A percentile compares a stretch with the other conserved stretches of the same genome.
These are phyloP conservation scores for Begonia fuchsioides DNA, from an alignment of 306 rosid species.

Conservation along the genomic window DNA sequence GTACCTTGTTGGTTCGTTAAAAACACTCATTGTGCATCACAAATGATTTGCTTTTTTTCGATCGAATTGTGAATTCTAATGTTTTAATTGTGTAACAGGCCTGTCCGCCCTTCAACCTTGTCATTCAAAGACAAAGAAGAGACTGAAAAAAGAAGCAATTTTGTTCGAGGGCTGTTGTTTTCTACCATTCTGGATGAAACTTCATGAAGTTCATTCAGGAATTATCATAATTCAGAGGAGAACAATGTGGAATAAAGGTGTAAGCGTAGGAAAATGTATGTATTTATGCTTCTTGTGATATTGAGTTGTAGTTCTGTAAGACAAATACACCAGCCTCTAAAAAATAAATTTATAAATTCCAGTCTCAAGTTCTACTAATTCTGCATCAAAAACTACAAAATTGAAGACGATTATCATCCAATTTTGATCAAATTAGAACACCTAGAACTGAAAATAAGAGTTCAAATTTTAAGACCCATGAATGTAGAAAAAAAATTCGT, in stretches of 20 bases:
- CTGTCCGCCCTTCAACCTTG: conserved; percentile 35
- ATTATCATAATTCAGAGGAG: no score
- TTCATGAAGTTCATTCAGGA: conserved; percentile 19
- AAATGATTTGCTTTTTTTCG: neutral
- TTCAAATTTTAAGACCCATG: no score
- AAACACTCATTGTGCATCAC: no score
- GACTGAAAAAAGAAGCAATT: conserved; percentile 49
- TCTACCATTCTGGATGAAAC: conserved; percentile 66
- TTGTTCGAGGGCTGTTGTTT: conserved; percentile 71
- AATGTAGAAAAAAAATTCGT: no score
- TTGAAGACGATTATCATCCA: no score
- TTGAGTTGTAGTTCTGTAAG: conserved; percentile 11
- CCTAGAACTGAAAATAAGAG: no score
- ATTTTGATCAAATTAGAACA: no score
- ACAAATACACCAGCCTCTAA: conserved; percentile 9
- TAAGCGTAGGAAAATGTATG: conserved; percentile 29
- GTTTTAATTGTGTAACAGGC: conserved; percentile 16
- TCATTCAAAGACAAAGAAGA: conserved; percentile 80
- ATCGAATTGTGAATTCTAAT: neutral
- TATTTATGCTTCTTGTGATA: conserved; percentile 46
- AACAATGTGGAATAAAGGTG: conserved; percentile 47
- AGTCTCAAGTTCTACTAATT: no score
- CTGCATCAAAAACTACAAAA: no score
- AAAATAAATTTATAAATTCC: no score
- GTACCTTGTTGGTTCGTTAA: no score